Percentiles rank a stretch among this genome's conserved stretches.
phyloP scores from a whole-genome alignment of 192 early-diverging fungal genomes.

The Fimicolochytrium jonesii region DNA sequence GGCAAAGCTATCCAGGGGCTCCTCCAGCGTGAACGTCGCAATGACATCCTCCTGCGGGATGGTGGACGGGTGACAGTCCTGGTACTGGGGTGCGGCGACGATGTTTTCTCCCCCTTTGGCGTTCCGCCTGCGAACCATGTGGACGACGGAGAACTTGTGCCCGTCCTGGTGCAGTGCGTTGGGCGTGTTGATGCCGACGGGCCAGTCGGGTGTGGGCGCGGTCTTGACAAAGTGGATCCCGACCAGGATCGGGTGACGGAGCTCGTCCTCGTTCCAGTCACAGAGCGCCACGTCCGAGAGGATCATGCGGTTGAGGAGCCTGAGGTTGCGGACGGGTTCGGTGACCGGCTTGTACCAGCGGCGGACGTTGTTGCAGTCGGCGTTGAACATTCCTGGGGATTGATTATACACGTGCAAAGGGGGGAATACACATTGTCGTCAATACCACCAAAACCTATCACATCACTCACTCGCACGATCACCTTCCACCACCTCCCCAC shows the following conservation, averaged over 20 bases:
- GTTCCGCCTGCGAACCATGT: conserved; percentile 3
- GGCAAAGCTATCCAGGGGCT: conserved; percentile 6
- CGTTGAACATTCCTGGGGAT: not conserved
- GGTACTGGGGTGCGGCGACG: not conserved
- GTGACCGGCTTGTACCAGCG: conserved; percentile 8
- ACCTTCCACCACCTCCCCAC: not conserved
- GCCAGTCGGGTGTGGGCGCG: not conserved
- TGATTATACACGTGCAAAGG: not conserved
- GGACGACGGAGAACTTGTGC: conserved; percentile 11
- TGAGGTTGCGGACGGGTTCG: not conserved
- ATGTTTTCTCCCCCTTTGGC: conserved; percentile 2
- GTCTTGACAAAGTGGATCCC: conserved; percentile 19
- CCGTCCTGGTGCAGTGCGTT: conserved; percentile 14
- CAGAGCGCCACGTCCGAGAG: conserved; percentile 1
- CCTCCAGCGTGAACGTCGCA: not conserved
- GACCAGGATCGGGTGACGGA: conserved; percentile 10
- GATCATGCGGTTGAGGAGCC: conserved; percentile 9
- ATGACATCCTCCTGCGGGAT: not conserved
- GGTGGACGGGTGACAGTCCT: not conserved
- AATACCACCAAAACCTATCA: no score
- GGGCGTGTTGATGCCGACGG: conserved; percentile 12
- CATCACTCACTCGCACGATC: no score
- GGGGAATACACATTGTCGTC: no score
- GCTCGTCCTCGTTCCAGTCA: conserved; percentile 7
- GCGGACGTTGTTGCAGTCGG: conserved; percentile 6